Conservation (phyloP, 345 rosid genomes). For the Erucastrum elatum region DNA sequence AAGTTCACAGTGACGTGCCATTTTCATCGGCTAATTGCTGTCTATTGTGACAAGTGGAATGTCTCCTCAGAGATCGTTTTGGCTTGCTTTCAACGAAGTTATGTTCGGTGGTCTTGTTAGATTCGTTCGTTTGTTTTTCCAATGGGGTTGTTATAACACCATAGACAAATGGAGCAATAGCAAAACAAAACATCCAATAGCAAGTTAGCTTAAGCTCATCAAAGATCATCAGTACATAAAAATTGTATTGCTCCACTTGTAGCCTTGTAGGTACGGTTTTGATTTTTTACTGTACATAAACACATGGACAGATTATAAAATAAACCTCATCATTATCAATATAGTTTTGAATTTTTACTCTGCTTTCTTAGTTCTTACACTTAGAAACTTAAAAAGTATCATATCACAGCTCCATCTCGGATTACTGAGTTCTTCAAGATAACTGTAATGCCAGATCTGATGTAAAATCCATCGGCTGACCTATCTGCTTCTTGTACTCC, state of each 20-base stretch:
- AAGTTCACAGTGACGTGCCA: slow-evolving; percentile 65
- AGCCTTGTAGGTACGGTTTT: slow-evolving; percentile 27
- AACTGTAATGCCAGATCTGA: slow-evolving; percentile 73
- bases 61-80: slow-evolving; percentile 67
- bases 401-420: slow-evolving; percentile 69
- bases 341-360: slow-evolving; percentile 11
- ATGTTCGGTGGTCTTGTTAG: slow-evolving; percentile 43
- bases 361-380: slow-evolving; percentile 28
- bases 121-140: slow-evolving; percentile 50
- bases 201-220: slow-evolving; percentile 11
- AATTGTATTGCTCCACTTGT: not conserved
- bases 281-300: not conserved
- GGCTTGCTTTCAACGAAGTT: slow-evolving; percentile 69
- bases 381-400: slow-evolving; percentile 27
- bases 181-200: not conserved
- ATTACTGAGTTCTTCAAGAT: slow-evolving; percentile 65
- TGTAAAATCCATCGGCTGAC: slow-evolving; percentile 78
- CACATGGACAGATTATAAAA: slow-evolving; percentile 8
- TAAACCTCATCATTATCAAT: slow-evolving; percentile 5
- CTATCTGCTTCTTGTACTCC: slow-evolving; percentile 89
- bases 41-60: slow-evolving; percentile 59
- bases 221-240: not conserved
- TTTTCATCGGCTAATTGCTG: slow-evolving; percentile 53
- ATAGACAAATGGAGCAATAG: slow-evolving; percentile 41
- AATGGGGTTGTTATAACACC: slow-evolving; percentile 65